Percentiles rank a stretch among this genome's conserved stretches.
phyloP scores from a whole-genome alignment of 2,329 filamentous ascomycete species.

The Claviceps pazoutovae region DNA sequence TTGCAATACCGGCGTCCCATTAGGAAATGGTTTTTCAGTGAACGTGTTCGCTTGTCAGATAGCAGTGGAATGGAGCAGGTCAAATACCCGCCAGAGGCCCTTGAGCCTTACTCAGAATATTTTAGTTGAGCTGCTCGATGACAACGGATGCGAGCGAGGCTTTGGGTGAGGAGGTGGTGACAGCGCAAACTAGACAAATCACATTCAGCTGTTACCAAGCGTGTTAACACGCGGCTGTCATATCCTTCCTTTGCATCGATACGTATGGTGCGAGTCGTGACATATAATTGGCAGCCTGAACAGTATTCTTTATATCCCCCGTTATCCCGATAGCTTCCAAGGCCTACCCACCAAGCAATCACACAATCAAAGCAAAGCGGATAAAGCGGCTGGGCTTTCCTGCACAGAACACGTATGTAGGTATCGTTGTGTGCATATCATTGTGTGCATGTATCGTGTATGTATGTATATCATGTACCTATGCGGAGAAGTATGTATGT shows the following conservation, averaged over 20 bases:
- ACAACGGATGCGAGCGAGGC: slow-evolving; percentile 15
- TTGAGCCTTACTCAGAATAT: slow-evolving; percentile 2
- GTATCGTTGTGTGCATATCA: too few relatives aligned
- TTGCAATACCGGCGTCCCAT: slow-evolving; percentile 4
- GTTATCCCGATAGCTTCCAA: not conserved
- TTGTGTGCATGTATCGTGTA: too few relatives aligned
- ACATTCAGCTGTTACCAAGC: slow-evolving; percentile 21
- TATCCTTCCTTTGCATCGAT: slow-evolving; percentile 18
- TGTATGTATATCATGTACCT: too few relatives aligned
- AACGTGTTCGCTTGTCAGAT: slow-evolving; percentile 4
- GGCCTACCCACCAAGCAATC: not conserved
- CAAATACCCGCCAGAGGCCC: slow-evolving; percentile 1
- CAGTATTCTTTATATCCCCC: not conserved
- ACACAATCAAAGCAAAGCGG: too few relatives aligned
- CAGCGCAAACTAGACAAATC: slow-evolving; percentile 22
- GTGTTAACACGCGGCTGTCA: slow-evolving; percentile 21
- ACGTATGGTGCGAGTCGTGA: slow-evolving; percentile 11
- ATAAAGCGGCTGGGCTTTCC: too few relatives aligned
- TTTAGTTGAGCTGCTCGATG: slow-evolving; percentile 12
- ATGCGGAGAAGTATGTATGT: too few relatives aligned
- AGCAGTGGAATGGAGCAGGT: slow-evolving; percentile 1
- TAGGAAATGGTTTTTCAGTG: not conserved
- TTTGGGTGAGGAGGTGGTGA: slow-evolving; percentile 15
- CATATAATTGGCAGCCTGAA: slow-evolving; percentile 7
- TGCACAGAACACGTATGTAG: too few relatives aligned